Conservation (phyloP, 495 filamentous ascomycete genomes). For the Hypoxylon perforatum region DNA sequence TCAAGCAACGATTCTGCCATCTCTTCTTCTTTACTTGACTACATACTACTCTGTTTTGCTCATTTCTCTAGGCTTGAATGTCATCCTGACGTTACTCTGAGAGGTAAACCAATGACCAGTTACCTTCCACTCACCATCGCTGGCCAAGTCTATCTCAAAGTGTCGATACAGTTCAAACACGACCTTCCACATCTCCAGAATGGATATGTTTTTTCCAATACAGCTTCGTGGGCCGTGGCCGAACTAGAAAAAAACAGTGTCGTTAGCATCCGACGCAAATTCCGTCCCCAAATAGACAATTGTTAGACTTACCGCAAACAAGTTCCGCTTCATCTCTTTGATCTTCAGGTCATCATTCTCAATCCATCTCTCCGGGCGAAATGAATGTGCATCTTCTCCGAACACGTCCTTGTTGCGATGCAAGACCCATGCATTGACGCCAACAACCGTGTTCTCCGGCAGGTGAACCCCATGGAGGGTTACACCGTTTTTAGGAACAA, state of each 20-base stretch:
- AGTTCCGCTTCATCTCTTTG: background rate
- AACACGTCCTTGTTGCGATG: conserved; percentile 65
- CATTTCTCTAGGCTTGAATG: no score
- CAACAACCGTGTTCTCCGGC: conserved; percentile 65
- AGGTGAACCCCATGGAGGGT: conserved; percentile 63
- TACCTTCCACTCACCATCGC: conserved; percentile 20
- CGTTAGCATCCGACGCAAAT: background rate
- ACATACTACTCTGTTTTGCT: no score
- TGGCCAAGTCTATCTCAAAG: conserved; percentile 6
- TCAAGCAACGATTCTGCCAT: no score
- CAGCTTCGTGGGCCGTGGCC: conserved; percentile 59
- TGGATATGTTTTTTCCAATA: conserved; percentile 60
- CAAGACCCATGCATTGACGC: conserved; percentile 67
- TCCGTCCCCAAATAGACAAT: background rate
- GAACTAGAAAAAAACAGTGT: conserved; percentile 48
- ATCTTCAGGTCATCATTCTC: conserved; percentile 45
- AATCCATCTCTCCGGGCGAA: conserved; percentile 67
- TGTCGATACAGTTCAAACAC: conserved; percentile 16
- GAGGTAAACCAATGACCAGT: conserved; percentile 7
- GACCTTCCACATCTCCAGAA: conserved; percentile 61
- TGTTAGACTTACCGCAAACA: background rate
- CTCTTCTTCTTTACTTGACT: no score
- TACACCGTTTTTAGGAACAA: conserved; percentile 66
- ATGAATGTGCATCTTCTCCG: conserved; percentile 62
- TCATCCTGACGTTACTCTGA: no score